Evolutionary conservation across 2,329 filamentous ascomycete genomes (phyloP).

Genomic region (Colletotrichum sp.): DNA sequence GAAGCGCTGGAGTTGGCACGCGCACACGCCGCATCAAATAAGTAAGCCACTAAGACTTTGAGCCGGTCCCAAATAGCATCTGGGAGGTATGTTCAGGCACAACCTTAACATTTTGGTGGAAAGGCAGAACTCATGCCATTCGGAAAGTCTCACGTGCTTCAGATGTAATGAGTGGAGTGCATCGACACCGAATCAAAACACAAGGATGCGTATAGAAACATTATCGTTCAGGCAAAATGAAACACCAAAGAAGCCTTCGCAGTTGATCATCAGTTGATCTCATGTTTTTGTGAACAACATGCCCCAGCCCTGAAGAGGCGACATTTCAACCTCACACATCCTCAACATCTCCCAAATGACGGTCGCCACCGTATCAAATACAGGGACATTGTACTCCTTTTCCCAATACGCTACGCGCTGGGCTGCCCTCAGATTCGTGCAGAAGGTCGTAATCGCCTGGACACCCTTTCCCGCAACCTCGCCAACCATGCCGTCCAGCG

Average conservation of each 20-base stretch:
- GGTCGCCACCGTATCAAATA: conserved; percentile 47
- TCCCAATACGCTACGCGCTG: conserved; percentile 44
- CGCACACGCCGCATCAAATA: background rate
- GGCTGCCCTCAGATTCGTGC: conserved; percentile 47
- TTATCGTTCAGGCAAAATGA: background rate
- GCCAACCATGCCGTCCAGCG: conserved; percentile 24
- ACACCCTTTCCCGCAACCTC: conserved; percentile 31
- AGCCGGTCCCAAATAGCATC: background rate
- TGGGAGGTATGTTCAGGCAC: background rate
- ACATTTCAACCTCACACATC: conserved; percentile 33
- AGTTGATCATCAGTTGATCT: background rate
- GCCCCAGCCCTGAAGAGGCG: conserved; percentile 37
- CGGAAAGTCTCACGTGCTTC: background rate
- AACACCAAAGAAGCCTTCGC: background rate
- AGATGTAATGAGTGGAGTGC: background rate
- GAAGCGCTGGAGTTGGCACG: background rate
- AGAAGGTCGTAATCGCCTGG: conserved; percentile 43
- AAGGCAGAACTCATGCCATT: background rate
- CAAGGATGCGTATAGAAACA: background rate
- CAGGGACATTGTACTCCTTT: conserved; percentile 32
- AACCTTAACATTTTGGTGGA: background rate
- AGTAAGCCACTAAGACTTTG: background rate
- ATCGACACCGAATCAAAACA: background rate
- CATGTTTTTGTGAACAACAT: conserved; percentile 30
- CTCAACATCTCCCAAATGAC: conserved; percentile 46